Base-by-base conservation (phyloP, 1,284 basidiomycete species). In the Tetrapyrgos nigripes region DNA sequence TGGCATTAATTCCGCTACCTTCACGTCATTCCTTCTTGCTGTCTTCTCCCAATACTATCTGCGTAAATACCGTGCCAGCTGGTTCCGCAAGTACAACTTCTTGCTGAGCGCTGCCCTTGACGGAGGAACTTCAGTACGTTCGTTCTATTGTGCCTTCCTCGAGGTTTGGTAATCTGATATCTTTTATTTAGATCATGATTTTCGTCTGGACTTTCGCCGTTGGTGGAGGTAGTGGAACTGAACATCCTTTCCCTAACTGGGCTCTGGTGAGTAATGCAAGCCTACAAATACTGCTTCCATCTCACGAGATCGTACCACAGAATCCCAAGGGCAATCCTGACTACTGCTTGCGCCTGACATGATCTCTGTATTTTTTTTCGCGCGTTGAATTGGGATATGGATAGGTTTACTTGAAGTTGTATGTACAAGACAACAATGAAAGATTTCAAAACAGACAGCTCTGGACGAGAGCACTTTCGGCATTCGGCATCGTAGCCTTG, bases 131-230 rank as follows among this genome's bases (percentile, higher is more conserved):
- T 58, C 57, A 26, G 63, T 17, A 23, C 9, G 50, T 51, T 17
- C 9, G 35, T 14, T 26, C 37, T 55, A 5, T 31, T 5, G 23
- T 23, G n/a, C 24, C 37, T 31, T 23, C 33, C 55, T 21, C 33
- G 21, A 33, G n/a, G 27, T 27, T 4, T 31, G 45, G 8, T 3
- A 24, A 24, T 24, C 45, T 48, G 31, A 2, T 27, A 1, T 46
- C 19, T 4, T 10, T 57, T 46, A 24, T 31, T 19, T 73, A 83
- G 68, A 76, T 83, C 56, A 81, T 83, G 73, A 77, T 83, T 11
- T 85, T 85, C 64, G 75, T 85, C 4, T 79, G 80, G 52, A 83
- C 83, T 3, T 87, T 88, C 65, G 85, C 85, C 1, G 85, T 88
- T 48, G 84, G 81, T 49, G 86, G 86, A 27, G 85, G 82, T 23